These are phyloP conservation scores for Pythium angustatum DNA, from an alignment of 352 stramenopile genomes.

Conservation along the genomic window DNA sequence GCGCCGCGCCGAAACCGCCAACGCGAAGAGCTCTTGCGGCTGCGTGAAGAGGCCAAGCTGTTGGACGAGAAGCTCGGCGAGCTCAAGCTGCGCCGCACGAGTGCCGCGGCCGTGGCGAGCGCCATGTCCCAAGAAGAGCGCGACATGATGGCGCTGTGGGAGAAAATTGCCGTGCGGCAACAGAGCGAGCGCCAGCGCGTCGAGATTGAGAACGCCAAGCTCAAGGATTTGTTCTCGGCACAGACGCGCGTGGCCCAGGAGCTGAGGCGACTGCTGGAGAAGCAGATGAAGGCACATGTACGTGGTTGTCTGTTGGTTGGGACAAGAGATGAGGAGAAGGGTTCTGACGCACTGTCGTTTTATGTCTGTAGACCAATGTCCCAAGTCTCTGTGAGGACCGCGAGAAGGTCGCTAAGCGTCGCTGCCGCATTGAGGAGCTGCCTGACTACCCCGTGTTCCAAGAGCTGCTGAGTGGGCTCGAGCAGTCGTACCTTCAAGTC, in stretches of 20 bases:
- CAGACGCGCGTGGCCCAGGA: constrained; percentile 34
- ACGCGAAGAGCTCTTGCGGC: constrained; percentile 37
- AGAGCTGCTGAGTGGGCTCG: constrained; percentile 5
- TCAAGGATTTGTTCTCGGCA: constrained; percentile 32
- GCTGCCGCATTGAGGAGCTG: constrained; percentile 14
- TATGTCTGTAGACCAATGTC: constrained; percentile 1
- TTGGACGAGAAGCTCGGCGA: constrained; percentile 31
- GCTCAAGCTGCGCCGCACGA: constrained; percentile 19
- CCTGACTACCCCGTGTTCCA: constrained; percentile 17
- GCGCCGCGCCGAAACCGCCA: constrained; percentile 24
- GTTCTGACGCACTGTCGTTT: not conserved
- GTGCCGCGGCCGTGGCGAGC: constrained; percentile 8
- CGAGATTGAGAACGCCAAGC: constrained; percentile 35
- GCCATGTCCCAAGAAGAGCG: constrained; percentile 27
- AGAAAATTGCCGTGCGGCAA: constrained; percentile 22
- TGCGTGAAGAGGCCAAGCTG: constrained; percentile 38
- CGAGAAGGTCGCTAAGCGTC: constrained; percentile 2
- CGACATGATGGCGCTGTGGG: constrained; percentile 29
- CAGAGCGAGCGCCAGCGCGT: constrained; percentile 17
- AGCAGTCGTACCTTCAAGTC: constrained; percentile 11
- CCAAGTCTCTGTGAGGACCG: constrained; percentile 16
- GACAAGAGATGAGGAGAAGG: not conserved
- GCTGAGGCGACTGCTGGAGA: constrained; percentile 29
- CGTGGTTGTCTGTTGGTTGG: not conserved
- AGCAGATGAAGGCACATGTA: constrained; percentile 20